Percentiles rank a stretch among this genome's conserved stretches.
Conservation (phyloP, 163 green algal species). For the Coccomyxa subellipsoidea region DNA sequence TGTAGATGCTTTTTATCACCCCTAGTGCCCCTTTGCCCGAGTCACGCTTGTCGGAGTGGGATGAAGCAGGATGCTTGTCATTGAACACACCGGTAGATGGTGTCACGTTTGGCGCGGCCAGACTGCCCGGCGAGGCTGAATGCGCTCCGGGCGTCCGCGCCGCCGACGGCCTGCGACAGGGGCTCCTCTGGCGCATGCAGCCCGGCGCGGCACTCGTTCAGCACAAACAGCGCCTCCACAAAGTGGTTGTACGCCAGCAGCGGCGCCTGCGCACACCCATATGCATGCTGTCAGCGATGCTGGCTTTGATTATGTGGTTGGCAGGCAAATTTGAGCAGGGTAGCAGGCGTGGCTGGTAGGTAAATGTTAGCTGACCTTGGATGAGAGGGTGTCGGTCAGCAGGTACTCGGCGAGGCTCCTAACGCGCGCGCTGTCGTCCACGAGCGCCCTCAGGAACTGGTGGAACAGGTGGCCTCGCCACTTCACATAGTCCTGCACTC, state of each 20-base stretch:
- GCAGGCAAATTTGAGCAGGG: too few relatives aligned
- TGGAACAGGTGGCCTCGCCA: conserved; percentile 85
- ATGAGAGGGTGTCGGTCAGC: conserved; percentile 61
- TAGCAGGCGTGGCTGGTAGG: too few relatives aligned
- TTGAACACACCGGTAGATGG: conserved; percentile 36
- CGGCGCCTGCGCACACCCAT: conserved; percentile 46
- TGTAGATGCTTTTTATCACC: too few relatives aligned
- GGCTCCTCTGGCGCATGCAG: neutral
- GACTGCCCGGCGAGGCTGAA: neutral
- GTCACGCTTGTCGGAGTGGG: too few relatives aligned
- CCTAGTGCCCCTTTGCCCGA: too few relatives aligned
- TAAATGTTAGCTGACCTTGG: conserved; percentile 51
- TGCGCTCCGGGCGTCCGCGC: neutral
- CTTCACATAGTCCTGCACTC: conserved; percentile 78
- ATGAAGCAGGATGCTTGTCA: neutral
- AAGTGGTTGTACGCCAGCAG: conserved; percentile 93
- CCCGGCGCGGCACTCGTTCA: conserved; percentile 74
- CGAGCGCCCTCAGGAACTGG: conserved; percentile 69
- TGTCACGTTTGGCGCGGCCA: neutral
- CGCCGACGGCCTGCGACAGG: neutral
- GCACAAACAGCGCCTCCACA: conserved; percentile 82
- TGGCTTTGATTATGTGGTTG: conserved; percentile 56
- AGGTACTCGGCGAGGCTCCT: conserved; percentile 64
- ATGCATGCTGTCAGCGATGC: neutral
- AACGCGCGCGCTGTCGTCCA: conserved; percentile 66